Conservation (phyloP, 1,139 yeast genomes). For the Protomyces inouyei region DNA sequence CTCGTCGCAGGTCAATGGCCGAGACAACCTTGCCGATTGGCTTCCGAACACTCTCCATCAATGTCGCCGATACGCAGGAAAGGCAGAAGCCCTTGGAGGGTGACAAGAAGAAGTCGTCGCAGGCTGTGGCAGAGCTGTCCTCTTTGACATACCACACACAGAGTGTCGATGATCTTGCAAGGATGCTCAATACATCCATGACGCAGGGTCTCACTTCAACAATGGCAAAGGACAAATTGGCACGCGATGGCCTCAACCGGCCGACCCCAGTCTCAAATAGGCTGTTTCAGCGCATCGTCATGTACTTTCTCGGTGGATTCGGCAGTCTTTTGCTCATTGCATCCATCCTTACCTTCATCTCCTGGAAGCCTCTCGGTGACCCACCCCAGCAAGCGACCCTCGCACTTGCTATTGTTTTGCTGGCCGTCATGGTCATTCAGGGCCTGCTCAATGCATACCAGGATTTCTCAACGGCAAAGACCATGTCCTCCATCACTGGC, state of each 20-base stretch:
- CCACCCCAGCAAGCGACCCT: conserved; percentile 51
- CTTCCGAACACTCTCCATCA: conserved; percentile 28
- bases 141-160: conserved; percentile 39
- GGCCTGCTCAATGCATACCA: conserved; percentile 50
- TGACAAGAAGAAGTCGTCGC: background rate
- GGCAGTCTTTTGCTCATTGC: conserved; percentile 47
- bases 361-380: conserved; percentile 52
- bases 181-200: conserved; percentile 38
- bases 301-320: conserved; percentile 45
- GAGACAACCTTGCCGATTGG: conserved; percentile 27
- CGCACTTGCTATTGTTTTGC: conserved; percentile 46
- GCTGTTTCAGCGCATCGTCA: conserved; percentile 10
- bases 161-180: conserved; percentile 35
- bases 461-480: conserved; percentile 49
- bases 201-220: conserved; percentile 37
- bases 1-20: conserved; percentile 21
- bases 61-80: conserved; percentile 26
- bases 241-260: conserved; percentile 42
- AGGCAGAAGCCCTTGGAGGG: conserved; percentile 1
- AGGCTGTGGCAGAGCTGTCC: conserved; percentile 34
- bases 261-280: conserved; percentile 15
- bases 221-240: conserved; percentile 36
- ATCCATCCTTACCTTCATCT: conserved; percentile 47
- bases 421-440: conserved; percentile 48
- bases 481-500: conserved; percentile 49